phyloP scores from a whole-genome alignment of 2,329 filamentous ascomycete genomes.

The Epichloe elymi region DNA sequence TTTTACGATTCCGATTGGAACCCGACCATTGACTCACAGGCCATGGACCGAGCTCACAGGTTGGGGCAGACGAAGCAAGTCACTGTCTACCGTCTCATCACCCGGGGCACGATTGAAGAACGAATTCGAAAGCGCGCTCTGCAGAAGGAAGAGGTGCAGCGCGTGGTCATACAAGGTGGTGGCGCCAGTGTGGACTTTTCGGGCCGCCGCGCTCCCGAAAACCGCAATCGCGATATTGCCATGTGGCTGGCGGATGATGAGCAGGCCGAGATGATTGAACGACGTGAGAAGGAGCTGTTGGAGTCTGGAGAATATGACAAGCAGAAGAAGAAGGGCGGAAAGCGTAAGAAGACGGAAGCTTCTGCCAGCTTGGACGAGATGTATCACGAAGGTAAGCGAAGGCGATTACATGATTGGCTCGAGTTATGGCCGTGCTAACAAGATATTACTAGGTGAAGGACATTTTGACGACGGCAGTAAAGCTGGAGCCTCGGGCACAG shows the following conservation, averaged over 20 bases:
- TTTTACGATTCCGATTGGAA: constrained; percentile 99
- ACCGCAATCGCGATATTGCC: constrained; percentile 93
- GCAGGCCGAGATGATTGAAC: constrained; percentile 85
- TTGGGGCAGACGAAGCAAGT: constrained; percentile 92
- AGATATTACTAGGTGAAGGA: constrained; percentile 61
- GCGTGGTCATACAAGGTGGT: constrained; percentile 88
- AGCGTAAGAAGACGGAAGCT: constrained; percentile 40
- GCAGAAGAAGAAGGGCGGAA: constrained; percentile 46
- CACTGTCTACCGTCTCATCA: constrained; percentile 95
- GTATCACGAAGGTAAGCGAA: constrained; percentile 83
- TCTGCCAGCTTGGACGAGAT: constrained; percentile 77
- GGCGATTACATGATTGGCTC: constrained; percentile 16
- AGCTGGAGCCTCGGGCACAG: constrained; percentile 55
- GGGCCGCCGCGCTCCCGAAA: constrained; percentile 73
- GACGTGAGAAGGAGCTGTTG: constrained; percentile 75
- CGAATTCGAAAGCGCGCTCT: constrained; percentile 91
- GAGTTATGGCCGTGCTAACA: neutral
- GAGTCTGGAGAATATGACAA: constrained; percentile 58
- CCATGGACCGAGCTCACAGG: constrained; percentile 98
- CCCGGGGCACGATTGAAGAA: constrained; percentile 91
- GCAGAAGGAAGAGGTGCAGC: constrained; percentile 97
- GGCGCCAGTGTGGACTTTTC: constrained; percentile 94
- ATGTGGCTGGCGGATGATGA: constrained; percentile 98
- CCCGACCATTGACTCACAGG: constrained; percentile 94
- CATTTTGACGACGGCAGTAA: constrained; percentile 86